These are phyloP conservation scores for Kingdonia uniflora DNA, from an alignment of 164 flowering plant genomes.

Conservation along the genomic window DNA sequence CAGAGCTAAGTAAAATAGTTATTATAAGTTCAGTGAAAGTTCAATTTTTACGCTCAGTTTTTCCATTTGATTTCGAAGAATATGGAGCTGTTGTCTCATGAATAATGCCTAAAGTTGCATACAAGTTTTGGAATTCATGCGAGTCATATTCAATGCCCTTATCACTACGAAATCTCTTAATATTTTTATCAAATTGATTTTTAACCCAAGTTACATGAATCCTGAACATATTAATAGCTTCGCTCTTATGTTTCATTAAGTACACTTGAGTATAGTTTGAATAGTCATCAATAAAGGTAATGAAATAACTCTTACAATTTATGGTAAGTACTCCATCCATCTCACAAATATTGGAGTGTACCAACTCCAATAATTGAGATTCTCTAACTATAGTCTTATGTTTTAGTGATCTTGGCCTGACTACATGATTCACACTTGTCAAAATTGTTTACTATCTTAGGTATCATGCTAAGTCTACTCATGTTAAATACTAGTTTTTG, in stretches of 20 bases:
- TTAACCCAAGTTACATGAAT: background rate
- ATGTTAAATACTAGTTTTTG: background rate
- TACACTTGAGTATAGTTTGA: slow-evolving; percentile 7
- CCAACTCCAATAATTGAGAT: background rate
- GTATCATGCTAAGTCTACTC: slow-evolving; percentile 7
- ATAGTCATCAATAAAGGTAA: slow-evolving; percentile 7
- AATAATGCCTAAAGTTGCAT: background rate
- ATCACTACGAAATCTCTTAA: background rate
- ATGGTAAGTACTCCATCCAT: background rate
- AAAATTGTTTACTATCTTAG: background rate
- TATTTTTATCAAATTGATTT: background rate
- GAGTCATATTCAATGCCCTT: background rate
- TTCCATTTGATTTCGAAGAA: background rate
- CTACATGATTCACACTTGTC: slow-evolving; percentile 8
- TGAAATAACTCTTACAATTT: slow-evolving; percentile 10
- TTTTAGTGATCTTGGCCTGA: slow-evolving; percentile 4
- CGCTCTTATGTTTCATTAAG: slow-evolving; percentile 2
- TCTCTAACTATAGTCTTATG: background rate
- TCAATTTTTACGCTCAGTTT: background rate
- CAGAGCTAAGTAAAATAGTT: background rate
- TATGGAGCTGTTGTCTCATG: slow-evolving; percentile 1
- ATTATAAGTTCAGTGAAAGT: background rate
- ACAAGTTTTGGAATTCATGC: background rate
- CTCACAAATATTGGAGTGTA: slow-evolving; percentile 13
- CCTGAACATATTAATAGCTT: slow-evolving; percentile 5